A percentile compares a stretch with the other conserved stretches of the same genome.
phyloP scores from a whole-genome alignment of 768 basidiomycete species.

The Lactarius hengduanensis region DNA sequence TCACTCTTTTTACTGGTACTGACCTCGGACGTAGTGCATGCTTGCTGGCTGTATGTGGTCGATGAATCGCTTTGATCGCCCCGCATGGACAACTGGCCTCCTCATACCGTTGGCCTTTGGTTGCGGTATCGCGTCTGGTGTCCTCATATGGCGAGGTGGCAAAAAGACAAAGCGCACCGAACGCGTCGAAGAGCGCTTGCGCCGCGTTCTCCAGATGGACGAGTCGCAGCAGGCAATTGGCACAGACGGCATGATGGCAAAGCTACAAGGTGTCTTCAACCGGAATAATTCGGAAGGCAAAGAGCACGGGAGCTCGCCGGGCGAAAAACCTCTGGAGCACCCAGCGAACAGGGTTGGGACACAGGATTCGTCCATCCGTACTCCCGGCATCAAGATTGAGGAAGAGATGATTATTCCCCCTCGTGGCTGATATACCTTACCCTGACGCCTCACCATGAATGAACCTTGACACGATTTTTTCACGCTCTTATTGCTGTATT shows the following conservation, averaged over 20 bases:
- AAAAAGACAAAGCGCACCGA: conserved; percentile 64
- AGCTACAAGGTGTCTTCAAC: conserved; percentile 13
- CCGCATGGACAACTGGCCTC: conserved; percentile 63
- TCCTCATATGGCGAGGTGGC: conserved; percentile 74
- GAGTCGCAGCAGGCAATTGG: not conserved
- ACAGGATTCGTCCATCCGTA: conserved; percentile 6
- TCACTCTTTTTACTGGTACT: conserved; percentile 14
- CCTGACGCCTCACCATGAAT: not conserved
- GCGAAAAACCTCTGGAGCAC: conserved; percentile 8
- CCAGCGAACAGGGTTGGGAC: not conserved
- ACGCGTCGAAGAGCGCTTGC: conserved; percentile 60
- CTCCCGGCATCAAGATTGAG: conserved; percentile 31
- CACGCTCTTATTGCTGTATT: not conserved
- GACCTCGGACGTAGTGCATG: conserved; percentile 43
- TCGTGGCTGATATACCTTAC: conserved; percentile 8
- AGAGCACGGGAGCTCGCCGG: not conserved
- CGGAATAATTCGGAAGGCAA: conserved; percentile 1
- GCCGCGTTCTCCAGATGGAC: conserved; percentile 43
- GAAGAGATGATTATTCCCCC: conserved; percentile 37
- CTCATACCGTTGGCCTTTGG: conserved; percentile 74
- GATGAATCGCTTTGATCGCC: conserved; percentile 65
- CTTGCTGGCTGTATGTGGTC: conserved; percentile 83
- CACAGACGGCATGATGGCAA: conserved; percentile 12
- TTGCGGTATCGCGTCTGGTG: conserved; percentile 70
- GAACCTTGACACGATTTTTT: conserved; percentile 9